These are phyloP conservation scores for Picochlorum costavermella DNA, from an alignment of 139 green algal species.

Conservation along the genomic window DNA sequence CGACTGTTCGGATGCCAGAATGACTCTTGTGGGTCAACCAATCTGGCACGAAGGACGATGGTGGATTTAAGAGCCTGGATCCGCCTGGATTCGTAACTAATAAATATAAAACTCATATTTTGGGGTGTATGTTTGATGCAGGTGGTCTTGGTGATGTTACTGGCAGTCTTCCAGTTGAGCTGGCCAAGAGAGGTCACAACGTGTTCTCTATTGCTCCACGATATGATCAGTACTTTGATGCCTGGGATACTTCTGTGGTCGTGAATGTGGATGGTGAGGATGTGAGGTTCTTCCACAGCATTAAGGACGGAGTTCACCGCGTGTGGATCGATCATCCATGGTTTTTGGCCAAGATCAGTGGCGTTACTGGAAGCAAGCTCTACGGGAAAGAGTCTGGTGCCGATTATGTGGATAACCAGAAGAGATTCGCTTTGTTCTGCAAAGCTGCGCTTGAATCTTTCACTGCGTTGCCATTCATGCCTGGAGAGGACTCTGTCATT, in stretches of 20 bases:
- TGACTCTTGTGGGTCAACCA: neutral
- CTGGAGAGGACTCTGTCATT: constrained; percentile 85
- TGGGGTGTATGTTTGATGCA: neutral
- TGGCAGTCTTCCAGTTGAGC: constrained; percentile 21
- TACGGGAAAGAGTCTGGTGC: constrained; percentile 83
- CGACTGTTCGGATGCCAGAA: neutral
- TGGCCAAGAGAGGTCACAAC: constrained; percentile 74
- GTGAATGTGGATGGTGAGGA: constrained; percentile 73
- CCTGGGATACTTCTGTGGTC: constrained; percentile 85
- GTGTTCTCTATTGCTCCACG: constrained; percentile 90
- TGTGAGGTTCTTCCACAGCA: constrained; percentile 95
- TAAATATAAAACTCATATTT: neutral
- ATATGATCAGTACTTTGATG: constrained; percentile 95
- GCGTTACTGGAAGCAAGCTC: constrained; percentile 92
- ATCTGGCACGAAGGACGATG: too few relatives aligned
- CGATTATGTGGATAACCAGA: constrained; percentile 95
- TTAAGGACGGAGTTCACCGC: constrained; percentile 93
- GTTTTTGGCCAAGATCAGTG: constrained; percentile 94
- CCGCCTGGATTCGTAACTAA: too few relatives aligned
- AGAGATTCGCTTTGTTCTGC: constrained; percentile 93
- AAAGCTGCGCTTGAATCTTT: constrained; percentile 71
- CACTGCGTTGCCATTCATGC: constrained; percentile 70
- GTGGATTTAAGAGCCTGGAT: too few relatives aligned
- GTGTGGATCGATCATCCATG: constrained; percentile 92
- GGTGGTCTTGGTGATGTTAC: constrained; percentile 81